phyloP scores from a whole-genome alignment of 345 rosid species.

The Populus pruinosa region DNA sequence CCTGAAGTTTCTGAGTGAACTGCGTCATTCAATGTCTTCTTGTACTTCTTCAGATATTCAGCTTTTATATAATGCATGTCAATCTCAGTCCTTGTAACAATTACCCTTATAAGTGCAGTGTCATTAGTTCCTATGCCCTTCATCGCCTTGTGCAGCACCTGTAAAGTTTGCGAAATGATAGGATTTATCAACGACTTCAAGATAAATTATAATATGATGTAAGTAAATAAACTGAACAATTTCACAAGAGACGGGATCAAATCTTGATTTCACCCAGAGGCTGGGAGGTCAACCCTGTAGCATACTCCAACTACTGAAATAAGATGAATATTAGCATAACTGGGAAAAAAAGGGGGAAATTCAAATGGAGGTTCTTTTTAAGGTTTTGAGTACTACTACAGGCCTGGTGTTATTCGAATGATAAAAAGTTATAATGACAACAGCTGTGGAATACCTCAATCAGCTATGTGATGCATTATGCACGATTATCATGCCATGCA shows the following conservation, averaged over 20 bases:
- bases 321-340: background rate
- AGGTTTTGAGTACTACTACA: background rate
- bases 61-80: conserved; percentile 69
- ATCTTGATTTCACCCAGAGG: background rate
- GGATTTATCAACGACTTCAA: background rate
- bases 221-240: background rate
- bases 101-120: conserved; percentile 46
- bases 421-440: background rate
- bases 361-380: background rate
- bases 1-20: conserved; percentile 69
- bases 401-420: background rate
- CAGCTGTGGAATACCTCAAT: background rate
- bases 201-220: too few relatives aligned
- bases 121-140: conserved; percentile 67
- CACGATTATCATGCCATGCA: background rate
- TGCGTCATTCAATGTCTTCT: conserved; percentile 51
- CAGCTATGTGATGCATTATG: background rate
- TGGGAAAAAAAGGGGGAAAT: background rate
- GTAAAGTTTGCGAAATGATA: background rate
- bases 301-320: background rate
- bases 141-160: conserved; percentile 61
- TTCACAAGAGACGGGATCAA: background rate
- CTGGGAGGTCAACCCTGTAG: background rate
- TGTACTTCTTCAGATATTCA: conserved; percentile 57
- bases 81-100: conserved; percentile 64